A percentile compares a stretch with the other conserved stretches of the same genome.
phyloP scores from a whole-genome alignment of 352 stramenopile species.

The Phytopythium litorale region DNA sequence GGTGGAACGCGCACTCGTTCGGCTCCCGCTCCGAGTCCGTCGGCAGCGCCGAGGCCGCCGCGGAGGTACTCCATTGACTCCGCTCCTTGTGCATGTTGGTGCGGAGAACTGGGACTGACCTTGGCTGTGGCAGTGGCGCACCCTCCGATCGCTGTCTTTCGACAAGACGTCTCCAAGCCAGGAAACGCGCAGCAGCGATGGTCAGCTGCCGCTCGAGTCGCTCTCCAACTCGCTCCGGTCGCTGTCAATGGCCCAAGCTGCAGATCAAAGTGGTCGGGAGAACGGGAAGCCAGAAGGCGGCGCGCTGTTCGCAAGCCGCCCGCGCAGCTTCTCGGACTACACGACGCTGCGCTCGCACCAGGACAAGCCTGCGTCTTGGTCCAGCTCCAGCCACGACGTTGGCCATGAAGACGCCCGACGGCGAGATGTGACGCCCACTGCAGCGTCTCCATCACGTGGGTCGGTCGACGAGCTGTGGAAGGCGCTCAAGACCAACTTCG shows the following conservation, averaged over 20 bases:
- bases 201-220: constrained; percentile 25
- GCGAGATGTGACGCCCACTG: background rate
- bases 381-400: constrained; percentile 3
- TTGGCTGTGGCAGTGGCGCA: constrained; percentile 22
- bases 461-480: constrained; percentile 39
- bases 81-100: background rate
- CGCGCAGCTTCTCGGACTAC: constrained; percentile 73
- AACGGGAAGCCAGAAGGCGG: background rate
- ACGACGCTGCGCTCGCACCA: constrained; percentile 26
- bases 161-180: constrained; percentile 17
- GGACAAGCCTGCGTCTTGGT: constrained; percentile 17
- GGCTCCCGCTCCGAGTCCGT: constrained; percentile 18
- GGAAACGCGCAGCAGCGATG: constrained; percentile 13
- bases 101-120: background rate
- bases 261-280: background rate
- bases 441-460: background rate
- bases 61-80: background rate
- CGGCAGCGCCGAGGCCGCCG: constrained; percentile 16
- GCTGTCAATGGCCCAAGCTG: constrained; percentile 26
- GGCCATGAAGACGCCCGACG: background rate
- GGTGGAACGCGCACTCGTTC: constrained; percentile 32
- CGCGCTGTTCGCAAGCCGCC: constrained; percentile 10
- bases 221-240: constrained; percentile 45
- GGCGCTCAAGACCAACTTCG: constrained; percentile 49
- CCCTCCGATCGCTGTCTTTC: constrained; percentile 33